Base-by-base conservation (phyloP, 306 rosid species). In the Trifolium repens region DNA sequence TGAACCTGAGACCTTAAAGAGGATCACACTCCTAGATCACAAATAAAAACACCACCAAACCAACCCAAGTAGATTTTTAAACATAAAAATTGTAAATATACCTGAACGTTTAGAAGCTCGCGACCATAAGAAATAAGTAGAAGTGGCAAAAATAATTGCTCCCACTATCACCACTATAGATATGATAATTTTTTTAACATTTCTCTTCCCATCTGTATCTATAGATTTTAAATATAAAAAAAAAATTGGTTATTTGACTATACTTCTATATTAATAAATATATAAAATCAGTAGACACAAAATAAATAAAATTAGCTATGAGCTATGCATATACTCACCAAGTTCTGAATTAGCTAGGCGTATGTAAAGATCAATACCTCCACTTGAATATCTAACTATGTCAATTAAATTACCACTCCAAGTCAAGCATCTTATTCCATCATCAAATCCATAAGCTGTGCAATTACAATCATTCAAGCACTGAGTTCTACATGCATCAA, bases 391-490 rank as follows among this genome's bases (percentile, higher is more conserved):
- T 2, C 26, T 53, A 4, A 3, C 22, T 6, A 67, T 11, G 79
- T 84, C 87, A 53, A 42, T 4, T 7, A 80, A 76, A 8, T 76
- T 40, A 13, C 14, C 24, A 17, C 49, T 72, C 87, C 87, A 80
- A 5, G 2, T 10, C 70, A 84, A 42, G 5, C 84, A 84, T 0
- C 60, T 71, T n/a, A 73, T 47, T 9, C 11, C 63, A n/a, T 15
- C 3, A 53, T 59, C 79, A 53, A 42, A 43, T 49, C 80, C 82
- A 52, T 43, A 84, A 11, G 84, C 84, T 2, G 2, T n/a, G 22
- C 84, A 84, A 17, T 76, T 76, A 16, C 87, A 84, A 16, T 61
- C 61, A 12, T 30, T 39, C 8, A 67, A 34, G 61, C 87, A 84
- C 6, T 2, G 2, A 5, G 5, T 9, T 78, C 66, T 65, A n/a